A percentile compares a stretch with the other conserved stretches of the same genome.
These are phyloP conservation scores for Pseudisothecium myosuroides DNA, from an alignment of 225 moss, liverwort and hornwort genomes.

Conservation along the genomic window DNA sequence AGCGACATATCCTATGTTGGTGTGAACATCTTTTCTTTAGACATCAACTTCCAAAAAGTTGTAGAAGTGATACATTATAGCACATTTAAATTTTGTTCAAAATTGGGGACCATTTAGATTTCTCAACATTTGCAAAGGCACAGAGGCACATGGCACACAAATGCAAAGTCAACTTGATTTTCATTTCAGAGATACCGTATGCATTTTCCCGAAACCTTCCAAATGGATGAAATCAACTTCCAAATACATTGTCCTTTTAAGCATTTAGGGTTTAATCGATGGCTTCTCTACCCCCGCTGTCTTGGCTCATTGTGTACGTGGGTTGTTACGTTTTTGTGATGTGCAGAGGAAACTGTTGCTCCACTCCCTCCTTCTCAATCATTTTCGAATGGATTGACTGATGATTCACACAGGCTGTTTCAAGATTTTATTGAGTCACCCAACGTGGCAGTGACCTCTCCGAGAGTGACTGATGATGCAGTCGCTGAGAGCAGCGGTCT, in stretches of 20 bases:
- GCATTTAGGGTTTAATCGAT: neutral
- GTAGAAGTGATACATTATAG: neutral
- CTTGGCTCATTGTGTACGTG: neutral
- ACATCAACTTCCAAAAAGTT: neutral
- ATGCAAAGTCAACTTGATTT: neutral
- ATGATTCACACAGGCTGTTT: slow-evolving; percentile 13
- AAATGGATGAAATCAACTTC: neutral
- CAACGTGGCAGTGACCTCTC: slow-evolving; percentile 19
- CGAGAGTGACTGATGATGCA: slow-evolving; percentile 6
- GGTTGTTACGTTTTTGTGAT: neutral
- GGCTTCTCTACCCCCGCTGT: neutral
- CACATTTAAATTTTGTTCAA: neutral
- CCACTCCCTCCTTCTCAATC: slow-evolving; percentile 31
- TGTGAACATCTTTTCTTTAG: neutral
- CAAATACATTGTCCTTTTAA: neutral
- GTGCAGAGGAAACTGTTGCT: slow-evolving; percentile 58
- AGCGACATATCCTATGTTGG: neutral
- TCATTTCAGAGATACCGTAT: neutral
- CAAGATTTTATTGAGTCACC: slow-evolving; percentile 35
- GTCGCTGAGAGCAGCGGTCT: slow-evolving; percentile 38
- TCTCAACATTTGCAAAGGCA: neutral
- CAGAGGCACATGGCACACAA: no score
- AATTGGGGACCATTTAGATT: neutral
- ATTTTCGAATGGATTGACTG: slow-evolving; percentile 7
- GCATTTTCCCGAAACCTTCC: neutral